Percentiles rank a stretch among this genome's conserved stretches.
phyloP scores from a whole-genome alignment of 2,329 filamentous ascomycete genomes.

The Podosphaera leucotricha region DNA sequence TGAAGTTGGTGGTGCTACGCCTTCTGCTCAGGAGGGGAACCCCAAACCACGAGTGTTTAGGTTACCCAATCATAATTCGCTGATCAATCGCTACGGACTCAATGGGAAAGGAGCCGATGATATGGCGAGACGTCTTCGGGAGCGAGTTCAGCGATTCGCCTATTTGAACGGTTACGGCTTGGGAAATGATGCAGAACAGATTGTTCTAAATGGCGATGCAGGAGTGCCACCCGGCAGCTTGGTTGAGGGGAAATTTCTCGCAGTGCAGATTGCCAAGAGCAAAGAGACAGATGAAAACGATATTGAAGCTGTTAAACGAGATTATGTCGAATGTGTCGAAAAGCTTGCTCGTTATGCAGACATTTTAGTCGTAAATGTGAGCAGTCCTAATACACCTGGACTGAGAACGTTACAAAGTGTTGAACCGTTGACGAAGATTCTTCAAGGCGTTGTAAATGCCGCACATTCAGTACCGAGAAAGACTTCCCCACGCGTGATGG shows the following conservation, averaged over 20 bases:
- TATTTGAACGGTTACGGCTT: conserved; percentile 41
- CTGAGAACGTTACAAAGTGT: conserved; percentile 67
- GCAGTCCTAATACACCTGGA: conserved; percentile 85
- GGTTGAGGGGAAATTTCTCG: conserved; percentile 49
- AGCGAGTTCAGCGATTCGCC: conserved; percentile 58
- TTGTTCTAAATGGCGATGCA: conserved; percentile 55
- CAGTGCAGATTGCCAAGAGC: conserved; percentile 93
- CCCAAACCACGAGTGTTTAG: conserved; percentile 73
- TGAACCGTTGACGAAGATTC: conserved; percentile 57
- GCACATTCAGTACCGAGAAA: conserved; percentile 45
- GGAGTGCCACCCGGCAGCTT: conserved; percentile 67
- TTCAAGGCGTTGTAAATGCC: conserved; percentile 62
- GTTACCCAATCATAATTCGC: conserved; percentile 55
- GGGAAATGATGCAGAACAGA: conserved; percentile 37
- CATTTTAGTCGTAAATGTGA: conserved; percentile 94
- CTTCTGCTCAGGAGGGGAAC: conserved; percentile 72
- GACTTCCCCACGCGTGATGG: conserved; percentile 67
- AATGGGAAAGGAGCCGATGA: conserved; percentile 79
- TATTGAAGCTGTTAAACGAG: conserved; percentile 54
- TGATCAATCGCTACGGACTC: conserved; percentile 90
- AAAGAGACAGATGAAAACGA: conserved; percentile 73
- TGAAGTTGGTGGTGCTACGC: conserved; percentile 79
- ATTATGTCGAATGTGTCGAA: conserved; percentile 77
- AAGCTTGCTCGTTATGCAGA: conserved; percentile 73
- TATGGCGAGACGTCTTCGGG: conserved; percentile 55